Evolutionary conservation across 345 rosid species (phyloP).

Genomic region (Zanthoxylum bungeanum): DNA sequence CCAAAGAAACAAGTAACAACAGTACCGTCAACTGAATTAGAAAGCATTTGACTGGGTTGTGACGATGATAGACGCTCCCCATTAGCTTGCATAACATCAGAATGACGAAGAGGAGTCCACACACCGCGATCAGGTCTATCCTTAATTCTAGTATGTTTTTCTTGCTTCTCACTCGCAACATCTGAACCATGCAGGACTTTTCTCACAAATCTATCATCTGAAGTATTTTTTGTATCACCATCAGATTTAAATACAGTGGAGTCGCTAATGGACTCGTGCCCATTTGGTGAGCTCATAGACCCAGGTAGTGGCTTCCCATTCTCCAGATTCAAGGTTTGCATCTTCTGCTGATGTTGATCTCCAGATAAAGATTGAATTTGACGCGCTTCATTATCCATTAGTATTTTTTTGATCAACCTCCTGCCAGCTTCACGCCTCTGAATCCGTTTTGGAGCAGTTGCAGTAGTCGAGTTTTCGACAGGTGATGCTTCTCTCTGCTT

Average conservation of each 20-base stretch:
- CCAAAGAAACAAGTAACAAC: conserved; percentile 2
- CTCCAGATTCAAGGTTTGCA: conserved; percentile 29
- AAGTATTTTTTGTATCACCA: conserved; percentile 26
- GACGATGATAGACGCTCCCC: conserved; percentile 39
- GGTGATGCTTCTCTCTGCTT: conserved; percentile 30
- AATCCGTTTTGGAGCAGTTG: conserved; percentile 33
- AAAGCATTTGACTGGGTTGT: conserved; percentile 16
- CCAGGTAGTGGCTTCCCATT: conserved; percentile 35
- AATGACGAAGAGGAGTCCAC: conserved; percentile 67
- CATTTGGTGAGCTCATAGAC: conserved; percentile 29
- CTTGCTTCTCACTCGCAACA: conserved; percentile 43
- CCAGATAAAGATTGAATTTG: conserved; percentile 28
- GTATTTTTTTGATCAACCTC: conserved; percentile 50
- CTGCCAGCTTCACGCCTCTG: conserved; percentile 44
- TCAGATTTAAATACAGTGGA: conserved; percentile 17
- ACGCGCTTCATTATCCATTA: conserved; percentile 37
- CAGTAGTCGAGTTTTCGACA: conserved; percentile 24
- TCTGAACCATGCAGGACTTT: conserved; percentile 42
- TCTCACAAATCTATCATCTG: conserved; percentile 41
- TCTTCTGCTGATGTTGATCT: conserved; percentile 38
- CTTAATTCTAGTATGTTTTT: conserved; percentile 49
- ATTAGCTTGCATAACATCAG: conserved; percentile 43
- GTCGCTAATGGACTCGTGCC: conserved; percentile 24
- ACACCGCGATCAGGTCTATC: conserved; percentile 75
- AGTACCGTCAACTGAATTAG: conserved; percentile 37